These are phyloP conservation scores for Penicillium sp. DNA, from an alignment of 2,329 filamentous ascomycete genomes.

Conservation along the genomic window DNA sequence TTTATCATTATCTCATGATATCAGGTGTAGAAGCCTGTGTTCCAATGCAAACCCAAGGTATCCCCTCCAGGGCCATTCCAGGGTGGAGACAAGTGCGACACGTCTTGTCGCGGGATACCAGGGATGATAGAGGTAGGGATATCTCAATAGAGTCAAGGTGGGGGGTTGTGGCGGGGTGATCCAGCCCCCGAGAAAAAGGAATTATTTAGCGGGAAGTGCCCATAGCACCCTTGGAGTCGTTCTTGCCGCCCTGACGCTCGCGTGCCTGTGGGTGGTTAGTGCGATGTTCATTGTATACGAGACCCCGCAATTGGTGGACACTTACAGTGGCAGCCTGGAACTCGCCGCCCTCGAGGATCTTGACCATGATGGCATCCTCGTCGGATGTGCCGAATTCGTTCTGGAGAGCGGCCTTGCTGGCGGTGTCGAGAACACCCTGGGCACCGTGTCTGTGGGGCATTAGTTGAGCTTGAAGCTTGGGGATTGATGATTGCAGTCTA, in stretches of 20 bases:
- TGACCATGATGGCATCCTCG: conserved; percentile 77
- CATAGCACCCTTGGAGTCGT: conserved; percentile 27
- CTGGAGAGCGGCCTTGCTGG: conserved; percentile 73
- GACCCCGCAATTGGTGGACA: conserved; percentile 9
- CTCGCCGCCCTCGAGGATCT: conserved; percentile 76
- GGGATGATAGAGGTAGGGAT: conserved; percentile 6
- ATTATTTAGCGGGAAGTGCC: conserved; percentile 20
- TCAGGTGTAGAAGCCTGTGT: conserved; percentile 27
- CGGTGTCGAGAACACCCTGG: conserved; percentile 76
- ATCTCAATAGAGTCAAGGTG: conserved; percentile 5
- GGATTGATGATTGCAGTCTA: neutral
- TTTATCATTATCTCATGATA: conserved; percentile 26
- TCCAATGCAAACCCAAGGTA: conserved; percentile 18
- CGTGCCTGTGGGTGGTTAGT: conserved; percentile 24
- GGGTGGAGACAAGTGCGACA: neutral
- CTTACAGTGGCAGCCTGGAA: conserved; percentile 64
- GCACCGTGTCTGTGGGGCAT: conserved; percentile 71
- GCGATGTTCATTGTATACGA: neutral
- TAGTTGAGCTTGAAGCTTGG: neutral
- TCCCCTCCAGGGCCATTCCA: neutral
- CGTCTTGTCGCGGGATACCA: neutral
- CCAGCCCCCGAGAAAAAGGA: neutral
- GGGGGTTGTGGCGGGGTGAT: neutral
- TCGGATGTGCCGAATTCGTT: conserved; percentile 82
- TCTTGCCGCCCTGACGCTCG: conserved; percentile 35